Conservation (phyloP, 179 eudicot genomes). For the Patellifolia procumbens region DNA sequence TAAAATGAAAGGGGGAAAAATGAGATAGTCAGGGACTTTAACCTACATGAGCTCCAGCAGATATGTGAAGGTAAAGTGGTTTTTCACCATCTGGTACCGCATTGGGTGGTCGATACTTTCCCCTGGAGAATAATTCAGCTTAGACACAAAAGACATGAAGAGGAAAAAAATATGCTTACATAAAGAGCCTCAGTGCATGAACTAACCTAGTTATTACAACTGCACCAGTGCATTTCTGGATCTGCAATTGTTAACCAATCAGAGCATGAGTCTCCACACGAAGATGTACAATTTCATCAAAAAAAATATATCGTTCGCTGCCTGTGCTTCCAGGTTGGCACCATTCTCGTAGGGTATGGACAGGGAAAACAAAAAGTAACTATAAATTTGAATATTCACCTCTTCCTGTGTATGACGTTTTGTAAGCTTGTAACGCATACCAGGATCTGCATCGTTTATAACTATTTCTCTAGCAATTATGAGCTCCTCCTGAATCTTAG, state of each 20-base stretch:
- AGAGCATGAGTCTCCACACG: slow-evolving; percentile 9
- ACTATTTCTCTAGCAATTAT: slow-evolving; percentile 85
- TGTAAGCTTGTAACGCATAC: slow-evolving; percentile 85
- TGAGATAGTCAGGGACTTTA: background rate
- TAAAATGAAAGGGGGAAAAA: background rate
- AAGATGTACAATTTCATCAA: background rate
- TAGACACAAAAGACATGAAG: slow-evolving; percentile 8
- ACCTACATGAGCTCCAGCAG: slow-evolving; percentile 91
- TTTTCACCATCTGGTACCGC: slow-evolving; percentile 80
- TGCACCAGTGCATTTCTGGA: slow-evolving; percentile 87
- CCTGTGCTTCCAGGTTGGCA: background rate
- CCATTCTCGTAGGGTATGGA: background rate
- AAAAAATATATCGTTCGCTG: background rate
- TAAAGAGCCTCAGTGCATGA: background rate
- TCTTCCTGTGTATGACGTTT: slow-evolving; percentile 97
- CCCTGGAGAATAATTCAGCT: slow-evolving; percentile 52
- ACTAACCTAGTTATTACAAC: slow-evolving; percentile 87
- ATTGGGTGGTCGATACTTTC: slow-evolving; percentile 87
- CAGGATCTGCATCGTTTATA: slow-evolving; percentile 91
- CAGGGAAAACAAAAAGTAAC: background rate
- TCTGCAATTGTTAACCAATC: slow-evolving; percentile 47
- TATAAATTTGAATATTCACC: slow-evolving; percentile 41
- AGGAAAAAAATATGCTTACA: background rate
- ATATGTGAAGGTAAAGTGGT: slow-evolving; percentile 94
- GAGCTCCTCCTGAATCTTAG: slow-evolving; percentile 82